Percentiles rank a stretch among this genome's conserved stretches.
Evolutionary conservation across 2,329 filamentous ascomycete genomes (phyloP).

Genomic region (Fusarium sp.): DNA sequence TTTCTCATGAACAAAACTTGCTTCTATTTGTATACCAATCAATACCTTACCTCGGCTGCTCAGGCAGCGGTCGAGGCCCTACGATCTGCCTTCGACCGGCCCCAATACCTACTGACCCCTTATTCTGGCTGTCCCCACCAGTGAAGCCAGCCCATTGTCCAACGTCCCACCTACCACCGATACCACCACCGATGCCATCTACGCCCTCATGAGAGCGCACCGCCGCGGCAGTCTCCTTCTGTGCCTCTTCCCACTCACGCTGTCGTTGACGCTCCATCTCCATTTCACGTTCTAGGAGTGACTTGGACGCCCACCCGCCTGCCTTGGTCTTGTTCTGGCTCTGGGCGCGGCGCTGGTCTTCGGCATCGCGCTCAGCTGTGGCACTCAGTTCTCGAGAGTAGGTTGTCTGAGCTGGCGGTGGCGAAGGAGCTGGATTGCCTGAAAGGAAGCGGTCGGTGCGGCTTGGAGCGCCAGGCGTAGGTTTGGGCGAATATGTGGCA

Average conservation of each 20-base stretch:
- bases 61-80: conserved; percentile 76
- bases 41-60: conserved; percentile 44
- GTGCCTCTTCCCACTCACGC: conserved; percentile 82
- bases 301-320: conserved; percentile 73
- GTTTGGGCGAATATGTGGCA: conserved; percentile 31
- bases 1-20: neutral
- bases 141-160: conserved; percentile 80
- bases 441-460: conserved; percentile 70
- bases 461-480: conserved; percentile 47
- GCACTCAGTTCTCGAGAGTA: conserved; percentile 67
- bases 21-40: conserved; percentile 4
- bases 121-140: conserved; percentile 80
- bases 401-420: conserved; percentile 55
- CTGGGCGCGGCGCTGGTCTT: conserved; percentile 69
- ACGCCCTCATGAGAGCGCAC: conserved; percentile 62
- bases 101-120: conserved; percentile 72
- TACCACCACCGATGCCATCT: conserved; percentile 74
- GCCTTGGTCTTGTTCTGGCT: conserved; percentile 71
- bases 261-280: conserved; percentile 81
- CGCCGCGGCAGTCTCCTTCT: conserved; percentile 71
- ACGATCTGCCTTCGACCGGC: conserved; percentile 80
- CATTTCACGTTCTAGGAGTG: conserved; percentile 82
- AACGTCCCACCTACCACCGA: conserved; percentile 78
- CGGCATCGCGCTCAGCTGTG: conserved; percentile 70
- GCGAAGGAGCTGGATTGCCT: conserved; percentile 62